phyloP scores from a whole-genome alignment of 495 filamentous ascomycete species.

The Aspergillus cavernicola region DNA sequence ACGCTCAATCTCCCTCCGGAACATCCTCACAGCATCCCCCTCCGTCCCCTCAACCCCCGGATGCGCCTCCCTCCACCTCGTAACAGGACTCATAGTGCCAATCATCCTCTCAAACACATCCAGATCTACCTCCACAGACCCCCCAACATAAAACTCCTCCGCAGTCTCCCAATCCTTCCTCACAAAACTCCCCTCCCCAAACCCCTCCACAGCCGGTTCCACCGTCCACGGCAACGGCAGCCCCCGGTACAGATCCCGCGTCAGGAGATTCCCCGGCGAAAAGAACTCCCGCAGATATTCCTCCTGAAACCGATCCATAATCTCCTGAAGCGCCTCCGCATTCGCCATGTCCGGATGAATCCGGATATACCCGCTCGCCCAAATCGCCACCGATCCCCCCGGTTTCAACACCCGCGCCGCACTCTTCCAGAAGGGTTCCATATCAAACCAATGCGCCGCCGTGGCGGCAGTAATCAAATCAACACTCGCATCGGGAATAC shows the following conservation, averaged over 20 bases:
- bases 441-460: slow-evolving; percentile 61
- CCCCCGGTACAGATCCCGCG: slow-evolving; percentile 33
- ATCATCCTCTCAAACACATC: slow-evolving; percentile 32
- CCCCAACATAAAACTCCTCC: slow-evolving; percentile 21
- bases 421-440: slow-evolving; percentile 48
- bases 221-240: slow-evolving; percentile 51
- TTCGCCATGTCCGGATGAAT: slow-evolving; percentile 35
- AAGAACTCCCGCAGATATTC: slow-evolving; percentile 33
- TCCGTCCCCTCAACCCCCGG: slow-evolving; percentile 26
- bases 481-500: slow-evolving; percentile 29
- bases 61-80: slow-evolving; percentile 49
- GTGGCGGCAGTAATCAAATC: slow-evolving; percentile 51
- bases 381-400: slow-evolving; percentile 55
- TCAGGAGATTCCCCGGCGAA: slow-evolving; percentile 32
- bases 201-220: slow-evolving; percentile 27
- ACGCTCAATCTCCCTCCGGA: slow-evolving; percentile 20
- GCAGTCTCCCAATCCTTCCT: slow-evolving; percentile 37
- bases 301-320: slow-evolving; percentile 29
- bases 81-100: slow-evolving; percentile 40
- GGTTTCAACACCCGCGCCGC: slow-evolving; percentile 50
- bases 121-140: slow-evolving; percentile 19
- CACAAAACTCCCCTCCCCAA: slow-evolving; percentile 37
- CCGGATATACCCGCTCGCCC: slow-evolving; percentile 25
- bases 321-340: slow-evolving; percentile 23
- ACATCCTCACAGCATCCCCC: slow-evolving; percentile 19